A percentile compares a stretch with the other conserved stretches of the same genome.
phyloP scores from a whole-genome alignment of 768 basidiomycete species.

The Collybia sordida region DNA sequence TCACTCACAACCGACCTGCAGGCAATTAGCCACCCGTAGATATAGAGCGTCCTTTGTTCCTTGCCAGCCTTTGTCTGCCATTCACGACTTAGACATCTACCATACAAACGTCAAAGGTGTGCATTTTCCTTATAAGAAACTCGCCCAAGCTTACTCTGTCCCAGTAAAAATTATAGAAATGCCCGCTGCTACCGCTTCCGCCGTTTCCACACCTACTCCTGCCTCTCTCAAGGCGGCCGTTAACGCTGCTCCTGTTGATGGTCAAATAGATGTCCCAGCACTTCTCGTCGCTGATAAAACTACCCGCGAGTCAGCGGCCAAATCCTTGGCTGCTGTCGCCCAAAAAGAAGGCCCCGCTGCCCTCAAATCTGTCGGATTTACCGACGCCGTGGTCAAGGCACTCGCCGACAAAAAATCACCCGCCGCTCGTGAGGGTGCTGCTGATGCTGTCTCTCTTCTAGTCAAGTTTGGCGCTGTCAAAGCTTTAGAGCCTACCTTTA shows the following conservation, averaged over 20 bases:
- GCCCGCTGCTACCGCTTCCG: constrained; percentile 75
- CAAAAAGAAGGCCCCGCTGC: constrained; percentile 85
- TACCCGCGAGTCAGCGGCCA: constrained; percentile 69
- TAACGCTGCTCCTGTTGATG: constrained; percentile 43
- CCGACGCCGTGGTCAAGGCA: constrained; percentile 76
- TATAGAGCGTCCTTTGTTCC: constrained; percentile 69
- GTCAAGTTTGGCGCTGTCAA: constrained; percentile 70
- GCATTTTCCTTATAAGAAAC: constrained; percentile 12
- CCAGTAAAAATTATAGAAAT: constrained; percentile 54
- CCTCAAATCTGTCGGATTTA: constrained; percentile 69
- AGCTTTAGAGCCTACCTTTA: constrained; percentile 86
- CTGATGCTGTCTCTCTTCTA: constrained; percentile 64
- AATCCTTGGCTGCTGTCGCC: constrained; percentile 66
- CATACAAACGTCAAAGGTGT: constrained; percentile 43
- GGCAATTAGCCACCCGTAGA: constrained; percentile 37
- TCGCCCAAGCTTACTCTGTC: constrained; percentile 2
- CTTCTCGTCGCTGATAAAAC: constrained; percentile 88
- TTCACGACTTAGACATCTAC: constrained; percentile 39
- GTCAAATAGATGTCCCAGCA: constrained; percentile 67
- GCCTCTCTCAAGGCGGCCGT: constrained; percentile 69
- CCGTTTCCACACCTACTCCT: constrained; percentile 57
- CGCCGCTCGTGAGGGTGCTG: constrained; percentile 87
- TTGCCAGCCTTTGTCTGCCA: constrained; percentile 52
- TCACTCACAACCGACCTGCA: constrained; percentile 13
- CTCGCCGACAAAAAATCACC: constrained; percentile 95